These are phyloP conservation scores for Daldinia sp. DNA, from an alignment of 2,329 filamentous ascomycete genomes.

Conservation along the genomic window DNA sequence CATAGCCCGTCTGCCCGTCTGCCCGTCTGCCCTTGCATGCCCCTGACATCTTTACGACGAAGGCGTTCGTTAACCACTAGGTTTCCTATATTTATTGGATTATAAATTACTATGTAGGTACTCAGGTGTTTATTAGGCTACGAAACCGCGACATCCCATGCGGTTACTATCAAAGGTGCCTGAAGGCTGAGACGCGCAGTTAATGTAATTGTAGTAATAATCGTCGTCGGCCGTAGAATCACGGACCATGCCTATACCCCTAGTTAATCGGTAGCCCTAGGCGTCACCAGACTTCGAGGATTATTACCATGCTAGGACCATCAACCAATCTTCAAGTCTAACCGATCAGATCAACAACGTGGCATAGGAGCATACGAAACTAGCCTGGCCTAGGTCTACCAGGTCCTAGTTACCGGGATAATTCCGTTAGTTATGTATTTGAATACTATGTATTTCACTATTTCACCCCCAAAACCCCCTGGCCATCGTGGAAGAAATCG, in stretches of 20 bases:
- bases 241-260: constrained; percentile 11
- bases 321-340: constrained; percentile 28
- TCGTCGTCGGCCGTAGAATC: constrained; percentile 14
- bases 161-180: constrained; percentile 7
- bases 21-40: neutral
- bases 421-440: neutral
- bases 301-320: constrained; percentile 32
- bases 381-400: constrained; percentile 11
- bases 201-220: constrained; percentile 2
- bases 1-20: neutral
- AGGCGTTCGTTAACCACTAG: neutral
- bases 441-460: neutral
- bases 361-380: constrained; percentile 39
- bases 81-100: too few species aligned
- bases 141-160: neutral
- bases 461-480: neutral
- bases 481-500: constrained; percentile 13
- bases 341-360: constrained; percentile 34
- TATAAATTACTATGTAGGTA: neutral
- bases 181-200: constrained; percentile 22
- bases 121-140: neutral
- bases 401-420: constrained; percentile 16
- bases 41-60: constrained; percentile 14
- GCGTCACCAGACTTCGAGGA: constrained; percentile 21
- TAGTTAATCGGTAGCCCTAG: constrained; percentile 1